Evolutionary conservation across 352 stramenopile genomes (phyloP).

Genomic region (Aphanomyces euteiches): DNA sequence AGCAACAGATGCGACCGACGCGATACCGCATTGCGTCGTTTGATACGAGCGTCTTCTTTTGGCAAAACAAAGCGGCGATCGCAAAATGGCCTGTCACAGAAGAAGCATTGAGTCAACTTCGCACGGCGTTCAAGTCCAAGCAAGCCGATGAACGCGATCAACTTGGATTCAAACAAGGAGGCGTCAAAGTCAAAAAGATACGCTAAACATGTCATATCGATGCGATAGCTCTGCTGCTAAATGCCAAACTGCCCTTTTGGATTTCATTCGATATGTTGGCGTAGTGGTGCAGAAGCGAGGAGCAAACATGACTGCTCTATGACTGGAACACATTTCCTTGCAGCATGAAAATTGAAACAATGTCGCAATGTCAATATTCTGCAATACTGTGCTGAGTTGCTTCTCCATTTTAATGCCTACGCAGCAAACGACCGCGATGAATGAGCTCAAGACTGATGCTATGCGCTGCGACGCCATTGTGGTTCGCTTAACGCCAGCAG

Average conservation of each 20-base stretch:
- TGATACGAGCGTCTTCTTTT: constrained; percentile 95
- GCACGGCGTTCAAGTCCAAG: constrained; percentile 71
- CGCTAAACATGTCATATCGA: constrained; percentile 26
- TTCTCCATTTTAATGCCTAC: too few species aligned
- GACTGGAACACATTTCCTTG: too few species aligned
- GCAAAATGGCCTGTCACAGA: constrained; percentile 66
- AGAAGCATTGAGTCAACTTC: constrained; percentile 26
- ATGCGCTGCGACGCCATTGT: too few species aligned
- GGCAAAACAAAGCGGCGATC: constrained; percentile 86
- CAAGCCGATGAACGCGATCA: constrained; percentile 65
- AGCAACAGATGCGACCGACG: constrained; percentile 86
- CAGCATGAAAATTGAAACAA: too few species aligned
- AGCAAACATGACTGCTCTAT: background rate
- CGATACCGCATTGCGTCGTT: constrained; percentile 90
- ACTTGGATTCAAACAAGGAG: constrained; percentile 63
- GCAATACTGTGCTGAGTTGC: too few species aligned
- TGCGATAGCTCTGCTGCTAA: background rate
- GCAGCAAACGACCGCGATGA: too few species aligned
- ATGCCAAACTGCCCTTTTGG: background rate
- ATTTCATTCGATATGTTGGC: background rate
- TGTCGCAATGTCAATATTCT: too few species aligned
- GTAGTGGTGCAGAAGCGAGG: background rate
- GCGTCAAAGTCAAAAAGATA: constrained; percentile 55
- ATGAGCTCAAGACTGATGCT: too few species aligned
- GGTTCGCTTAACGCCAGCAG: too few species aligned